Evolutionary conservation across 768 basidiomycete species (phyloP).

Genomic region (Lentinula raphanica): DNA sequence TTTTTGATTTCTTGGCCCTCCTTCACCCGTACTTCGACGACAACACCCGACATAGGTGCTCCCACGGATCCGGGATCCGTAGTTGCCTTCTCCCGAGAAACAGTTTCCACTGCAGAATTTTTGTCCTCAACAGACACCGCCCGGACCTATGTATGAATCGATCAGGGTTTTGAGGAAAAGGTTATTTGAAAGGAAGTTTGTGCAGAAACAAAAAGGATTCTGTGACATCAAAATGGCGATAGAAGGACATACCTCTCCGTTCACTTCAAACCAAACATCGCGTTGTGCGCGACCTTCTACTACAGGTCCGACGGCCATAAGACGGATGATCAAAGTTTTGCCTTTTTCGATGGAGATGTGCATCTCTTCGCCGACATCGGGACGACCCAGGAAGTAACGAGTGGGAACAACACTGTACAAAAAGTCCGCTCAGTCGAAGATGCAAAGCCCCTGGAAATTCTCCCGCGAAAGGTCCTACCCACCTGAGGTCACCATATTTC

Average conservation of each 20-base stretch:
- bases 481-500: conserved; percentile 95
- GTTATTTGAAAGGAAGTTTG: too few species aligned
- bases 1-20: conserved; percentile 98
- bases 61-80: conserved; percentile 95
- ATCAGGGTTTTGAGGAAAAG: conserved; percentile 2
- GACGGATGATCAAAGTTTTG: conserved; percentile 92
- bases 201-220: too few species aligned
- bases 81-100: conserved; percentile 92
- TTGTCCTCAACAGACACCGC: conserved; percentile 95
- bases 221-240: background rate
- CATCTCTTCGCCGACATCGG: conserved; percentile 92
- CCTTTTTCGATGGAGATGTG: conserved; percentile 94
- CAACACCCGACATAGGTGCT: conserved; percentile 96
- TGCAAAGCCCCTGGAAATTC: conserved; percentile 2
- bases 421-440: conserved; percentile 8
- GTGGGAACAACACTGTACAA: conserved; percentile 83
- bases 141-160: conserved; percentile 57
- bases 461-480: conserved; percentile 16
- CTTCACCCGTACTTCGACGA: conserved; percentile 96
- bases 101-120: conserved; percentile 93
- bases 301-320: conserved; percentile 93
- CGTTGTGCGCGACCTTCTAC: conserved; percentile 88
- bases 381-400: conserved; percentile 93
- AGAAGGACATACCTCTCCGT: conserved; percentile 68
- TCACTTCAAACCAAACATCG: conserved; percentile 98